A percentile compares a stretch with the other conserved stretches of the same genome.
These are phyloP conservation scores for Rehmannia glutinosa DNA, from an alignment of 257 asterid genomes.

Conservation along the genomic window DNA sequence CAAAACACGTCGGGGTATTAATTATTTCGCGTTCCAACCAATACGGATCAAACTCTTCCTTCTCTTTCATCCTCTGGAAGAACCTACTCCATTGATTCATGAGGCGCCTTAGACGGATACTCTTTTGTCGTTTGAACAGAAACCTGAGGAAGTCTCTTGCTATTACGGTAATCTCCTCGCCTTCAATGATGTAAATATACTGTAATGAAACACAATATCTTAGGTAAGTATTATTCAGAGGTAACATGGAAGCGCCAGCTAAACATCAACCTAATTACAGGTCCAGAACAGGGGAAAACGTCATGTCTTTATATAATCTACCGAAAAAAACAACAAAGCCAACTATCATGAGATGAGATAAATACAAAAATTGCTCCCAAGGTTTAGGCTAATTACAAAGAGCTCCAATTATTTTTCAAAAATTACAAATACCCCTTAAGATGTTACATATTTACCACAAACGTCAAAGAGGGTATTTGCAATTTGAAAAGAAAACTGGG, in stretches of 20 bases:
- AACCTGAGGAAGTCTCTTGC: conserved; percentile 48
- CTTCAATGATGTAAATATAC: conserved; percentile 64
- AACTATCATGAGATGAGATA: no score
- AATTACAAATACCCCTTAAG: no score
- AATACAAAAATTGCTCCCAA: no score
- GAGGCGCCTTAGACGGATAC: conserved; percentile 55
- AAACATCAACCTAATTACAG: no score
- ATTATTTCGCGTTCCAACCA: conserved; percentile 57
- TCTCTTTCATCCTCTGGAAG: conserved; percentile 28
- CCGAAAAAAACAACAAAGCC: no score
- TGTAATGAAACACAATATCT: conserved; percentile 30
- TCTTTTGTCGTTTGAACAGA: conserved; percentile 46
- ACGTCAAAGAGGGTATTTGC: no score
- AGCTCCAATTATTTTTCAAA: no score
- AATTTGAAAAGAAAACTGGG: no score
- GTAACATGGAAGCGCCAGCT: not conserved
- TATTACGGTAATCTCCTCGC: conserved; percentile 48
- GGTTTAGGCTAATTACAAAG: no score
- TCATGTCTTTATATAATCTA: no score
- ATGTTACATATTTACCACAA: no score
- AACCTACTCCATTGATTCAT: conserved; percentile 29
- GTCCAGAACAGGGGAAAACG: no score
- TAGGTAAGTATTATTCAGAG: not conserved
- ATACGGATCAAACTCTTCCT: conserved; percentile 37
- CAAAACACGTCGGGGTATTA: conserved; percentile 52